Evolutionary conservation across 2,329 filamentous ascomycete species (phyloP).

Genomic region (Arthrobotrys megalospora): DNA sequence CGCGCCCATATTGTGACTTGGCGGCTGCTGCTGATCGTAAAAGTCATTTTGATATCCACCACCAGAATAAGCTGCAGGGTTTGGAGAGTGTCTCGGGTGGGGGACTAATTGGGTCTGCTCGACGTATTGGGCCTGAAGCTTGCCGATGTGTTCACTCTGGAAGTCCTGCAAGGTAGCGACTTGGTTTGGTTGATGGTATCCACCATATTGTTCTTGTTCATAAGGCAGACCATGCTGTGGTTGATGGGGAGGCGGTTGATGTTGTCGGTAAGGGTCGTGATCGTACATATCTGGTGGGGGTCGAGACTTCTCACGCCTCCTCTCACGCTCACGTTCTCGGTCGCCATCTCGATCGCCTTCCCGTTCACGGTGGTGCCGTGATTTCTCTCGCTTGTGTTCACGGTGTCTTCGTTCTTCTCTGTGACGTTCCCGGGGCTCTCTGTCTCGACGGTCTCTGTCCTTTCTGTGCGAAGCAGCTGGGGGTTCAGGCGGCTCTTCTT

Average conservation of each 20-base stretch:
- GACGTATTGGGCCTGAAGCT: conserved; percentile 58
- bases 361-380: conserved; percentile 50
- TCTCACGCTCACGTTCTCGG: conserved; percentile 7
- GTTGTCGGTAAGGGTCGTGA: conserved; percentile 49
- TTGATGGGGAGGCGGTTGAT: not conserved
- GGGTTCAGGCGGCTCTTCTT: conserved; percentile 39
- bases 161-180: conserved; percentile 45
- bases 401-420: conserved; percentile 42
- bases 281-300: conserved; percentile 43
- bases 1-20: conserved; percentile 11
- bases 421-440: conserved; percentile 52
- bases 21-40: conserved; percentile 40
- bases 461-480: conserved; percentile 38
- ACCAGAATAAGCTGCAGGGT: conserved; percentile 33
- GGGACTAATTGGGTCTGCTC: conserved; percentile 53
- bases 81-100: conserved; percentile 53
- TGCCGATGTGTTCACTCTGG: conserved; percentile 58
- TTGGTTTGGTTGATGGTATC: conserved; percentile 37
- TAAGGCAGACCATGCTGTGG: conserved; percentile 31
- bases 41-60: conserved; percentile 41
- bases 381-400: conserved; percentile 50
- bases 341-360: conserved; percentile 29
- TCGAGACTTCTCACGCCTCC: conserved; percentile 22
- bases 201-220: conserved; percentile 44
- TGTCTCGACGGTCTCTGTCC: conserved; percentile 46